These are phyloP conservation scores for Gastrolobium bilobum DNA, from an alignment of 306 rosid genomes.

Conservation along the genomic window DNA sequence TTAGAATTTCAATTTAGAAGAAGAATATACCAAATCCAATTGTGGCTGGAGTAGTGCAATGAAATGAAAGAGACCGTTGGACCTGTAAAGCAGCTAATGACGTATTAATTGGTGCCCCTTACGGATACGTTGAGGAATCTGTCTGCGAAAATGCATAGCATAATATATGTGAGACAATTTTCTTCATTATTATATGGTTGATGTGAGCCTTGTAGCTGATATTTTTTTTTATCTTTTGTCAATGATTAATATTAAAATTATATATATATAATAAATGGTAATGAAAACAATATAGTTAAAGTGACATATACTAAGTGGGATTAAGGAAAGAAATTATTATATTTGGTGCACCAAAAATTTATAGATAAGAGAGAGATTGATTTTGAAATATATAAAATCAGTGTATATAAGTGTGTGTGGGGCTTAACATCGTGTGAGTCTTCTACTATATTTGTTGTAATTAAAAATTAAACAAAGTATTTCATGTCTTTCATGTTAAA, in stretches of 20 bases:
- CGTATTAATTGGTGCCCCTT: not conserved
- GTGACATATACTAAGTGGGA: too few relatives aligned
- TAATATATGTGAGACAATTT: not conserved
- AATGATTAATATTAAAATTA: not conserved
- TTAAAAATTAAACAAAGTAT: too few relatives aligned
- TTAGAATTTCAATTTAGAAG: not conserved
- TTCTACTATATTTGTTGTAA: too few relatives aligned
- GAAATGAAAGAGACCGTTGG: constrained; percentile 16
- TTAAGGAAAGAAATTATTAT: too few relatives aligned
- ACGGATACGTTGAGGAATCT: constrained; percentile 39
- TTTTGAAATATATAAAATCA: too few relatives aligned
- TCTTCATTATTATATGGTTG: not conserved
- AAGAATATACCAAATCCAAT: not conserved
- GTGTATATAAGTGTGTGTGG: too few relatives aligned
- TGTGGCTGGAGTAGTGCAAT: not conserved
- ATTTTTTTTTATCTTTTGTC: not conserved
- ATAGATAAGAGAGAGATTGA: too few relatives aligned
- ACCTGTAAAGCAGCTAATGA: not conserved
- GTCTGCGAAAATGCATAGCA: not conserved
- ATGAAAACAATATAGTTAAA: not conserved
- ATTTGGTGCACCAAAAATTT: too few relatives aligned
- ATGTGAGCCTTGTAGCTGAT: not conserved
- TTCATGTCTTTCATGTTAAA: too few relatives aligned
- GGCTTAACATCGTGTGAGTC: too few relatives aligned
- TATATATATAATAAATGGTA: not conserved